Conservation (phyloP, 2,329 filamentous ascomycete species). For the Scytalidium sp. region DNA sequence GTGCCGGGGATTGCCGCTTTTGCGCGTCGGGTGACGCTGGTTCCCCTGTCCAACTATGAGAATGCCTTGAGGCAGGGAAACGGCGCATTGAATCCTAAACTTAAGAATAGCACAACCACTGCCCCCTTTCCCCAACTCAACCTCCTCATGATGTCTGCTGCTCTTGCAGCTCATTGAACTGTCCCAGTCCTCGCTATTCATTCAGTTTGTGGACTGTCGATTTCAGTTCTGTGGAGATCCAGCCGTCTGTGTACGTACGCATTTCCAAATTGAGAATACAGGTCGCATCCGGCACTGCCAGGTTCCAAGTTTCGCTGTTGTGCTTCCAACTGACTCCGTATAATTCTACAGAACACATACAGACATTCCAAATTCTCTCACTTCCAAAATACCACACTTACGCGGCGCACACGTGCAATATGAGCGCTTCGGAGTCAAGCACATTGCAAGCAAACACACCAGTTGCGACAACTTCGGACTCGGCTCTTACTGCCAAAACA, state of each 20-base stretch:
- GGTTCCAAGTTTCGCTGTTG: not conserved
- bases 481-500: constrained; percentile 20
- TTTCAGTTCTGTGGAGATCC: not conserved
- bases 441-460: constrained; percentile 24
- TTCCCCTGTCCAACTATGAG: not conserved
- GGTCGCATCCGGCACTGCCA: not conserved
- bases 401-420: constrained; percentile 11
- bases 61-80: not conserved
- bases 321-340: constrained; percentile 14
- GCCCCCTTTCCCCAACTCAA: not conserved
- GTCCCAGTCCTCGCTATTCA: not conserved
- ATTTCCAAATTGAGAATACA: not conserved
- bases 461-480: constrained; percentile 16
- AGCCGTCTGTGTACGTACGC: not conserved
- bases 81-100: not conserved
- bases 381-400: not conserved
- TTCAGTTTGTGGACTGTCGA: not conserved
- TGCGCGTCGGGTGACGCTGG: not conserved
- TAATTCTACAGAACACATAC: constrained; percentile 9
- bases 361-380: constrained; percentile 1
- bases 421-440: constrained; percentile 27
- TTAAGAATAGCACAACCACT: not conserved
- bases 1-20: not conserved
- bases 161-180: not conserved
- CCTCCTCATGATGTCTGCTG: not conserved